A percentile compares a stretch with the other conserved stretches of the same genome.
Conservation (phyloP, 1,284 basidiomycete species). For the Malassezia japonica region DNA sequence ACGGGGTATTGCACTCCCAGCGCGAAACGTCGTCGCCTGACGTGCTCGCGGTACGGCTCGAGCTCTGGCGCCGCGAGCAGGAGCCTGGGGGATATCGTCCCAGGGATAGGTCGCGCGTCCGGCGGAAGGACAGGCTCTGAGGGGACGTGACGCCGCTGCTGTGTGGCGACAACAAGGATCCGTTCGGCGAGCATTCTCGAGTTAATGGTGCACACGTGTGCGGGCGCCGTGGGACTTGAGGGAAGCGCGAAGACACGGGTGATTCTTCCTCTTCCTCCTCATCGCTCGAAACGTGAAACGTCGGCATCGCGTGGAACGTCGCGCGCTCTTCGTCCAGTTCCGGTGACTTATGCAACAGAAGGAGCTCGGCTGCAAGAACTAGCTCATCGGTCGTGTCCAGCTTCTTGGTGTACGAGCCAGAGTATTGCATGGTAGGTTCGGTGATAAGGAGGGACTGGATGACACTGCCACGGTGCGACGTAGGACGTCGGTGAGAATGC, state of each 20-base stretch:
- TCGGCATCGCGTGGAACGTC: neutral
- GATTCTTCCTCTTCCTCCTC: neutral
- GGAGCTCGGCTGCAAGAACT: constrained; percentile 6
- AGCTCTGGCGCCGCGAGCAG: too few relatives aligned
- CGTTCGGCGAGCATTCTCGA: too few relatives aligned
- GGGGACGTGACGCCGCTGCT: neutral
- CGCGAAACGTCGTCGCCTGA: too few relatives aligned
- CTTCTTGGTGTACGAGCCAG: neutral
- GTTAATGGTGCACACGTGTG: too few relatives aligned
- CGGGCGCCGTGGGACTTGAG: too few relatives aligned
- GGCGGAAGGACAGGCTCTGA: neutral
- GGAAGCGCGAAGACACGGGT: too few relatives aligned
- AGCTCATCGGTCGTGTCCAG: constrained; percentile 12
- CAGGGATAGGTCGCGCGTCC: neutral
- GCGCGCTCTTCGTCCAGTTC: neutral
- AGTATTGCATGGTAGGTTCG: neutral
- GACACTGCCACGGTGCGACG: neutral
- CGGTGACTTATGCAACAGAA: constrained; percentile 4
- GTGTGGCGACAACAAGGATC: neutral
- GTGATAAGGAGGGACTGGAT: neutral
- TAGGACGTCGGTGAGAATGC: too few relatives aligned
- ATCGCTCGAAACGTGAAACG: neutral
- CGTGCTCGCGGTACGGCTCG: too few relatives aligned
- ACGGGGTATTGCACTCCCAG: too few relatives aligned
- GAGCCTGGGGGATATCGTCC: too few relatives aligned